Base-by-base conservation (phyloP, 2,329 filamentous ascomycete species). In the Cryphonectria japonica region DNA sequence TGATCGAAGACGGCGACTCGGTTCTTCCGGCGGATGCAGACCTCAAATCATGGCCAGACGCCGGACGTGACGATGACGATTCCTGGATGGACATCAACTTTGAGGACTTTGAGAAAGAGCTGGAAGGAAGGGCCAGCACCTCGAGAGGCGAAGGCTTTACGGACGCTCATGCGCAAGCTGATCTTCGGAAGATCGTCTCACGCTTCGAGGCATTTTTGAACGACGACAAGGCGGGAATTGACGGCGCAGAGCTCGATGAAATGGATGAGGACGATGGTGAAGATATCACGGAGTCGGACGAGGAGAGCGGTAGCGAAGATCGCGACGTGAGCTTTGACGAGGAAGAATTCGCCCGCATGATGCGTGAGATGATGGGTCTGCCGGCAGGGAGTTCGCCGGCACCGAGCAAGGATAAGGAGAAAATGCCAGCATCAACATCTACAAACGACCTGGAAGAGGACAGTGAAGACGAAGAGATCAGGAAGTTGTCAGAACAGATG, bases 191-290 rank as follows among this genome's bases (percentile, higher is more conserved):
- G 77, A 97, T 98, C 79, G 96, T 99, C 0, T 92, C 93, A 63
- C 89, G 94, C n/a, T 98, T 99, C 77, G 94, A 98, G 77, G 86
- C 92, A 16, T 98, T 99, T 76, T 81, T 99, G 62, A 93, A 97
- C 69, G 93, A 98, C 76, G 92, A 97, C 14, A 87, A 87, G 62
- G 94, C 94, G 0, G 95, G 93, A 0, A 79, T 90, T 7, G 94
- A 97, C 63, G 95, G 94, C 0, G 93, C 91, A 0, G 90, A 93
- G 71, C 80, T 93, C 16, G 85, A 87, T 72, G 91, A 93, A 13
- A 93, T 93, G 86, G 92, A 93, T 72, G 81, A 86, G 22, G 91
- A 92, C 72, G 85, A 90, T 60, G 85, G 87, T 16, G 82, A 85
- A 2, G 82, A 86, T 19, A 80, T 80, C 6, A 52, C 43, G 5